Evolutionary conservation across 495 filamentous ascomycete species (phyloP).

Genomic region (Filosporella fistucella): DNA sequence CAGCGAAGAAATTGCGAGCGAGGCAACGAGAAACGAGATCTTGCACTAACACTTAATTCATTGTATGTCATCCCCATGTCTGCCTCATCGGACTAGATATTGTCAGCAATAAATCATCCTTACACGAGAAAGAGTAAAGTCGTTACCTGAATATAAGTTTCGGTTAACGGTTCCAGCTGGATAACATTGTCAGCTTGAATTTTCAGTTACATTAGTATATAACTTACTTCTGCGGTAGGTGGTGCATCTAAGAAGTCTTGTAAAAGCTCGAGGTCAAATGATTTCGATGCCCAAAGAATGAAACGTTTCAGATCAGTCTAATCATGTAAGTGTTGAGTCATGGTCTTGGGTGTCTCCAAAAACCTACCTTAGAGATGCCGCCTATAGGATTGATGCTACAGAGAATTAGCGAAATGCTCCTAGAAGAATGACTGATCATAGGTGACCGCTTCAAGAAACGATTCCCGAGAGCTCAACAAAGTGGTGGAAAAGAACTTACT

Average conservation of each 20-base stretch:
- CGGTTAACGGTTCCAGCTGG: conserved; percentile 64
- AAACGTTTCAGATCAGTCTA: conserved; percentile 68
- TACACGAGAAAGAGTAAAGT: too few relatives aligned
- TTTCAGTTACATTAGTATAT: not conserved
- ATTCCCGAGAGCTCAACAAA: not conserved
- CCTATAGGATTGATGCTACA: conserved; percentile 61
- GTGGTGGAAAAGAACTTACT: conserved; percentile 9
- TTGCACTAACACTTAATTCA: conserved; percentile 37
- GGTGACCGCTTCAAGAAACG: too few relatives aligned
- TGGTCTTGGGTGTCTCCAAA: not conserved
- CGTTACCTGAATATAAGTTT: conserved; percentile 38
- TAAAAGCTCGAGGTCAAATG: conserved; percentile 67
- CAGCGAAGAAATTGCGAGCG: too few relatives aligned
- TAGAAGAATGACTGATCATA: too few relatives aligned
- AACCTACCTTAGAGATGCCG: conserved; percentile 58
- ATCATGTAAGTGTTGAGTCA: not conserved
- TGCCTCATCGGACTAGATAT: conserved; percentile 71
- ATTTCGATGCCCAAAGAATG: conserved; percentile 57
- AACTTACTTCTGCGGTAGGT: conserved; percentile 71
- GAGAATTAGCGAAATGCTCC: too few relatives aligned
- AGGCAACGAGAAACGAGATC: too few relatives aligned
- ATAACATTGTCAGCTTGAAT: not conserved
- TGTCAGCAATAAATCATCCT: too few relatives aligned
- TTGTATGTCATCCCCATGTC: conserved; percentile 50
- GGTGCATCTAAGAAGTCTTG: conserved; percentile 67